Conservation (phyloP, 176 grass and related monocot genomes). For the Avena eriantha region DNA sequence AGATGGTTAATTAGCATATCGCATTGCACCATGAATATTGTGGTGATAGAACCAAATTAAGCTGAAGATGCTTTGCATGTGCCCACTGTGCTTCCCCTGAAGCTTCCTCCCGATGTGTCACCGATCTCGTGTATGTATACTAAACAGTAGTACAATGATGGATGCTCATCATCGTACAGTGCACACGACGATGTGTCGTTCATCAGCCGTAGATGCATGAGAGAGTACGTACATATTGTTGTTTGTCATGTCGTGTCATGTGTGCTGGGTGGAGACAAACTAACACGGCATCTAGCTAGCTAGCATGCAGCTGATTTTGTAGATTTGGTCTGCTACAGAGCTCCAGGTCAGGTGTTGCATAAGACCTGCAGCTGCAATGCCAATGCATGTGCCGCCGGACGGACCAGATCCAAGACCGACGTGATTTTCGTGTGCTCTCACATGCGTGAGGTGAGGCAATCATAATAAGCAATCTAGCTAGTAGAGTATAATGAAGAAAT, state of each 20-base stretch:
- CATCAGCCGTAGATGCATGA: neutral
- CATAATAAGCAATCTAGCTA: constrained; percentile 52
- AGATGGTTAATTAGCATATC: neutral
- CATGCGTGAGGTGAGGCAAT: constrained; percentile 34
- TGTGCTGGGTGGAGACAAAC: constrained; percentile 36
- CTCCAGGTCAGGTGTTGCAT: constrained; percentile 35
- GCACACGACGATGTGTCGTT: constrained; percentile 16
- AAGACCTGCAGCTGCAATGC: constrained; percentile 34
- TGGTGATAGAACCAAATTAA: constrained; percentile 4
- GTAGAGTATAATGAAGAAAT: neutral
- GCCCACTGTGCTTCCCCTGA: constrained; percentile 30
- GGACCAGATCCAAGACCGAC: constrained; percentile 48
- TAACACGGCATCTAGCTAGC: constrained; percentile 15
- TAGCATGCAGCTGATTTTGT: constrained; percentile 37
- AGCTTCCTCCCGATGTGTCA: constrained; percentile 34
- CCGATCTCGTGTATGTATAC: neutral
- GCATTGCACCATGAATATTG: neutral
- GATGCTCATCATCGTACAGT: constrained; percentile 32
- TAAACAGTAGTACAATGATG: constrained; percentile 36
- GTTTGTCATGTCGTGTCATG: constrained; percentile 10
- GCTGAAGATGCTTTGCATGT: constrained; percentile 48
- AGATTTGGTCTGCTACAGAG: constrained; percentile 54
- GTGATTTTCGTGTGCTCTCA: constrained; percentile 80
- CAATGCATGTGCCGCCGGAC: constrained; percentile 26
- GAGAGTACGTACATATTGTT: neutral